phyloP scores from a whole-genome alignment of 2,329 filamentous ascomycete species.

The Fusarium sp. region DNA sequence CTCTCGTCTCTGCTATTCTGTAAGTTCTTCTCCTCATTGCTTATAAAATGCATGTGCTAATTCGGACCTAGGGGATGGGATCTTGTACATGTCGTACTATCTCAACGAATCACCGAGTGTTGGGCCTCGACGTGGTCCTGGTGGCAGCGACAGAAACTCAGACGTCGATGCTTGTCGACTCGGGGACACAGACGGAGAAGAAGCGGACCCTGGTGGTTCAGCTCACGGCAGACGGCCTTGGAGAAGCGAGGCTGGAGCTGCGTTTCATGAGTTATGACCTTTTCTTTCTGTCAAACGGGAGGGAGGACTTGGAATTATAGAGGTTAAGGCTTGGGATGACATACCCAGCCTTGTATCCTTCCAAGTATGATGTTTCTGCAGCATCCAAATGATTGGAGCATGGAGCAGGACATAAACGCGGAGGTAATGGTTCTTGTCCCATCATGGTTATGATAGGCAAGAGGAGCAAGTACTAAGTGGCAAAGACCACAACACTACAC shows the following conservation, averaged over 20 bases:
- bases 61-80: slow-evolving; percentile 41
- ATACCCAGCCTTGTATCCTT: slow-evolving; percentile 1
- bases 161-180: slow-evolving; percentile 29
- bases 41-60: slow-evolving; percentile 19
- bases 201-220: slow-evolving; percentile 43
- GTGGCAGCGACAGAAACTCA: slow-evolving; percentile 40
- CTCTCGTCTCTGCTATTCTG: slow-evolving; percentile 57
- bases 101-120: slow-evolving; percentile 40
- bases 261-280: slow-evolving; percentile 40
- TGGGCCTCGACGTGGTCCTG: slow-evolving; percentile 42
- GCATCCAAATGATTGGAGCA: background rate
- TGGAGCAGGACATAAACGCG: slow-evolving; percentile 7
- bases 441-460: background rate
- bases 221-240: slow-evolving; percentile 30
- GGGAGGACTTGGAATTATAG: background rate
- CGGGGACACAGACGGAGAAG: slow-evolving; percentile 26
- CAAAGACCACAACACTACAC: slow-evolving; percentile 5
- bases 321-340: background rate
- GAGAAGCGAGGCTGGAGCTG: slow-evolving; percentile 46
- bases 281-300: slow-evolving; percentile 19
- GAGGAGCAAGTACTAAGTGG: slow-evolving; percentile 1
- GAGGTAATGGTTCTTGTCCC: slow-evolving; percentile 23
- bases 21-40: slow-evolving; percentile 37
- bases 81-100: slow-evolving; percentile 44
- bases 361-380: background rate